Percentiles rank a stretch among this genome's conserved stretches.
Conservation (phyloP, 2,329 filamentous ascomycete genomes). For the Aurifilum marmelostoma region DNA sequence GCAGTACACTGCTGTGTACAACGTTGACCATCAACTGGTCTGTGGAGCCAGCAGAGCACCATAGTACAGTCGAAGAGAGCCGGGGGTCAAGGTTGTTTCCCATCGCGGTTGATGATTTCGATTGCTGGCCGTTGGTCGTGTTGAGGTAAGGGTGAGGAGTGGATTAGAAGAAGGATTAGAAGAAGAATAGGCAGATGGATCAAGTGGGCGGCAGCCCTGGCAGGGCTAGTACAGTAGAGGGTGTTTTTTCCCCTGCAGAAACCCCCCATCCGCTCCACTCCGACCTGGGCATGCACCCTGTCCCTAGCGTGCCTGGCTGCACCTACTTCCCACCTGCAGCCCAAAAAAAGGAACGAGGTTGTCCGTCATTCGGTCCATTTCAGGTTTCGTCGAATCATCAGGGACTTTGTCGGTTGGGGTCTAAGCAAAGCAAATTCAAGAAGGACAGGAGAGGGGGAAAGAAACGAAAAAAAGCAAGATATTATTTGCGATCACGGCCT, state of each 20-base stretch:
- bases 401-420: not conserved
- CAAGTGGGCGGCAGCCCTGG: not conserved
- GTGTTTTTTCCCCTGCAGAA: slow-evolving; percentile 3
- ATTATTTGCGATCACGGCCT: not conserved
- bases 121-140: not conserved
- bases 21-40: not conserved
- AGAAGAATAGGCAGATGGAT: not conserved
- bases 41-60: not conserved
- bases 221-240: not conserved
- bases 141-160: not conserved
- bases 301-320: too few species aligned
- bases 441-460: not conserved
- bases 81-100: not conserved
- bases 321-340: slow-evolving; percentile 12
- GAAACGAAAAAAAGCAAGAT: not conserved
- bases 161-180: not conserved
- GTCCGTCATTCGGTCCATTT: not conserved
- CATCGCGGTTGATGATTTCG: not conserved
- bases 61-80: too few species aligned
- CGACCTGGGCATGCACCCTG: slow-evolving; percentile 9
- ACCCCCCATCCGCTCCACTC: slow-evolving; percentile 22
- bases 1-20: not conserved
- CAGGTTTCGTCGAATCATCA: not conserved
- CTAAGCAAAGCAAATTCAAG: not conserved
- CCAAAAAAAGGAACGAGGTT: slow-evolving; percentile 2